Evolutionary conservation across 2,329 filamentous ascomycete genomes (phyloP).

Genomic region (Penicillium sp.): DNA sequence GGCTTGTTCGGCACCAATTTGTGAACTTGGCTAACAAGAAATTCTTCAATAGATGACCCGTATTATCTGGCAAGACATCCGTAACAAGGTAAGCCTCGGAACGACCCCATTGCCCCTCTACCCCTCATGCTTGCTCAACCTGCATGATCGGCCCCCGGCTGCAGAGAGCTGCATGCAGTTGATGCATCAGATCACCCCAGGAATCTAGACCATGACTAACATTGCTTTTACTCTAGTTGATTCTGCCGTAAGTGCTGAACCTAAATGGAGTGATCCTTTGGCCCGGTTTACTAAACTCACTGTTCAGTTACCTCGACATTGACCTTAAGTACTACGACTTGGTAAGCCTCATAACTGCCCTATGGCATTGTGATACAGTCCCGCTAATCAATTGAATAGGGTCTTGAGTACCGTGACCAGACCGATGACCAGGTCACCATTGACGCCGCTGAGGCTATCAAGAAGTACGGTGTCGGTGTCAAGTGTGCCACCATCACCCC

Average conservation of each 20-base stretch:
- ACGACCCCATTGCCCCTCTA: not conserved
- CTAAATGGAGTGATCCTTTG: not conserved
- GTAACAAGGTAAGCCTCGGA: constrained; percentile 68
- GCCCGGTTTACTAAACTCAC: constrained; percentile 18
- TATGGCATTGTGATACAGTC: not conserved
- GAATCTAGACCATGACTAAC: constrained; percentile 15
- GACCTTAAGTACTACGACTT: constrained; percentile 98
- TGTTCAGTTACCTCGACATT: constrained; percentile 75
- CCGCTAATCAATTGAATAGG: constrained; percentile 42
- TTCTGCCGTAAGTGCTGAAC: constrained; percentile 62
- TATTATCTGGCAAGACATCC: constrained; percentile 99
- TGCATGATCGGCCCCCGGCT: constrained; percentile 16
- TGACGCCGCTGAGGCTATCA: constrained; percentile 94
- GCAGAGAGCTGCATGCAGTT: constrained; percentile 14
- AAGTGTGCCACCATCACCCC: constrained; percentile 99
- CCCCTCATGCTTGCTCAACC: constrained; percentile 9
- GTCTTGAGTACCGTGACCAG: constrained; percentile 90
- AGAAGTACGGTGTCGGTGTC: constrained; percentile 98
- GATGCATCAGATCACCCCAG: constrained; percentile 6
- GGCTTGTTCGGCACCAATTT: not conserved
- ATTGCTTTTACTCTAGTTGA: constrained; percentile 59
- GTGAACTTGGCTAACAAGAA: constrained; percentile 20
- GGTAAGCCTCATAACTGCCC: constrained; percentile 34
- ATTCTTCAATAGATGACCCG: constrained; percentile 77
- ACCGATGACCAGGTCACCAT: constrained; percentile 95